These are phyloP conservation scores for Hypoxylon sp. DNA, from an alignment of 2,329 filamentous ascomycete species.

Conservation along the genomic window DNA sequence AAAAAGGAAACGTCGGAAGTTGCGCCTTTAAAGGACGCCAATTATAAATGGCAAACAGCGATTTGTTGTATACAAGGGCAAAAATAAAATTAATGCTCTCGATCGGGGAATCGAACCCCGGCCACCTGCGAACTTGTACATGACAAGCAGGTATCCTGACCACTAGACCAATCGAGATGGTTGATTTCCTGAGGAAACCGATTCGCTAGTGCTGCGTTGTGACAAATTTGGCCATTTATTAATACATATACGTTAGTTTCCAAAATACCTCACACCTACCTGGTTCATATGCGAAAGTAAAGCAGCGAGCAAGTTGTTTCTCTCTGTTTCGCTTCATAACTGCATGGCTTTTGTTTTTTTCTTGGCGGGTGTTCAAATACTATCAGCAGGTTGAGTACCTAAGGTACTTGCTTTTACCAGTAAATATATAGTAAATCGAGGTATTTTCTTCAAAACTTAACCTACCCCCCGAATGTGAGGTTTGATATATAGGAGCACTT, in stretches of 20 bases:
- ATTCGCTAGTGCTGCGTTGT: slow-evolving; percentile 21
- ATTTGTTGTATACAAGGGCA: not conserved
- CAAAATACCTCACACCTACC: too few species aligned
- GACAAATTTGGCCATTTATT: not conserved
- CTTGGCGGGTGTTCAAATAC: not conserved
- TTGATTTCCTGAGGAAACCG: slow-evolving; percentile 11
- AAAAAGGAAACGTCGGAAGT: not conserved
- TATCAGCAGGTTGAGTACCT: not conserved
- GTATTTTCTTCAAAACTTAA: not conserved
- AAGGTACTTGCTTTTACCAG: not conserved
- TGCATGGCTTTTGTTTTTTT: not conserved
- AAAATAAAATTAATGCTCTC: slow-evolving; percentile 46
- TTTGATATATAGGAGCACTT: not conserved
- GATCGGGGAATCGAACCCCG: slow-evolving; percentile 56
- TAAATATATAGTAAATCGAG: not conserved
- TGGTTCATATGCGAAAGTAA: not conserved
- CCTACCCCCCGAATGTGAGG: not conserved
- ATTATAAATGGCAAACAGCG: too few species aligned
- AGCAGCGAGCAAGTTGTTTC: not conserved
- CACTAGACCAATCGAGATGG: slow-evolving; percentile 47
- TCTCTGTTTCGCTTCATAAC: not conserved
- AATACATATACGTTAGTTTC: not conserved
- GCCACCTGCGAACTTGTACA: slow-evolving; percentile 49
- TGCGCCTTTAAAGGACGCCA: too few species aligned
- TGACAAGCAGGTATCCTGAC: slow-evolving; percentile 48